These are phyloP conservation scores for Russula brevipes DNA, from an alignment of 768 basidiomycete species.

Conservation along the genomic window DNA sequence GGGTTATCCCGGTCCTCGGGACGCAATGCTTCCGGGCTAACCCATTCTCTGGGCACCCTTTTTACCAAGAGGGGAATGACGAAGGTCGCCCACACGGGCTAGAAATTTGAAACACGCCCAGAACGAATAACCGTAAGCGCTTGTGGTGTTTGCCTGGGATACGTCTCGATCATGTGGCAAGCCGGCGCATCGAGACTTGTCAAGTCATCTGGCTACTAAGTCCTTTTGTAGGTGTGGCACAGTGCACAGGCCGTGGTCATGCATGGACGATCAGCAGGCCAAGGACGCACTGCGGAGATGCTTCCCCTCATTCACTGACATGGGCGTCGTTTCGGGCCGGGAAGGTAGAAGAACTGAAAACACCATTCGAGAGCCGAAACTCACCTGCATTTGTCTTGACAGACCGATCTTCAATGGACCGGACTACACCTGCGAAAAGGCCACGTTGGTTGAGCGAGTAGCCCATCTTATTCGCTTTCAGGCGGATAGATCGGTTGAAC, in stretches of 20 bases:
- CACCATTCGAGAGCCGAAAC: conserved; percentile 15
- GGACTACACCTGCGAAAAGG: conserved; percentile 63
- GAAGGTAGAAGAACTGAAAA: neutral
- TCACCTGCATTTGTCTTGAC: conserved; percentile 59
- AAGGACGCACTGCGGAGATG: neutral
- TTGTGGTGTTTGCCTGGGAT: neutral
- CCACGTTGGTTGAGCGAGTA: conserved; percentile 88
- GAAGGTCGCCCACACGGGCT: too few relatives aligned
- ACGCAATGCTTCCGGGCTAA: neutral
- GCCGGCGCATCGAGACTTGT: neutral
- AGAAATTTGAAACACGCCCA: conserved; percentile 9
- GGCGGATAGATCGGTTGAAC: conserved; percentile 88
- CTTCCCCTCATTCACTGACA: neutral
- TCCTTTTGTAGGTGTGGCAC: neutral
- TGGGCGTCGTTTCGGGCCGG: neutral
- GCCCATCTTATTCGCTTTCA: conserved; percentile 76
- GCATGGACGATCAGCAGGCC: neutral
- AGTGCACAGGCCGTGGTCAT: neutral
- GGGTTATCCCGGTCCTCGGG: conserved; percentile 11
- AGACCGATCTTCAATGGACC: conserved; percentile 58
- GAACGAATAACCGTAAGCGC: neutral
- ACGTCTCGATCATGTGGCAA: conserved; percentile 16
- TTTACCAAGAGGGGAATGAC: neutral
- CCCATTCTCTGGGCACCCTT: neutral
- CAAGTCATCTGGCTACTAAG: too few relatives aligned